Evolutionary conservation across 352 stramenopile species (phyloP).

Genomic region (Globisporangium canariense): DNA sequence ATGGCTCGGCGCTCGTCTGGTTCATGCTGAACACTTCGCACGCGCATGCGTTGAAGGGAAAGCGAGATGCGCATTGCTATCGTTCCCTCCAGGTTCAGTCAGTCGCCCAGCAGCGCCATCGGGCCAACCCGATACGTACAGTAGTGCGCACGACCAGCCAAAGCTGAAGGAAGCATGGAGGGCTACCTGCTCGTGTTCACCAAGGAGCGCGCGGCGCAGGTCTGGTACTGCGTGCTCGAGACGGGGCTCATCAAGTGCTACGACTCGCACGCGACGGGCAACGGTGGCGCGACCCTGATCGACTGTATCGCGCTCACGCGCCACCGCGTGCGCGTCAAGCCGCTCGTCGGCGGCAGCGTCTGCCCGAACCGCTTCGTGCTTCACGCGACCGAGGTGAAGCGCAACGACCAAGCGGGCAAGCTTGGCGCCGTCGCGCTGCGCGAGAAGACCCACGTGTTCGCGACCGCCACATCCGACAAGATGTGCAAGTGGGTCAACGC

Average conservation of each 20-base stretch:
- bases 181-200: constrained; percentile 67
- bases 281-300: constrained; percentile 25
- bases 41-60: neutral
- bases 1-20: neutral
- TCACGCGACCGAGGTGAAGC: constrained; percentile 41
- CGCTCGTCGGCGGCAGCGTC: constrained; percentile 36
- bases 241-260: constrained; percentile 56
- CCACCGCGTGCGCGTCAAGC: constrained; percentile 56
- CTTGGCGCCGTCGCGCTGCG: constrained; percentile 34
- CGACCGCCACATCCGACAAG: constrained; percentile 40
- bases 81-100: neutral
- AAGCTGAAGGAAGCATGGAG: constrained; percentile 41
- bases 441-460: constrained; percentile 43
- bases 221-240: constrained; percentile 69
- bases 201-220: constrained; percentile 38
- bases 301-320: constrained; percentile 56
- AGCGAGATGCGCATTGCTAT: neutral
- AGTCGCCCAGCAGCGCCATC: constrained; percentile 4
- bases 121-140: neutral
- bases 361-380: constrained; percentile 72
- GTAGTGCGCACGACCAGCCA: neutral
- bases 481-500: constrained; percentile 69
- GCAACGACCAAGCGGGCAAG: constrained; percentile 43
- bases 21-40: neutral
- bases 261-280: constrained; percentile 18